Evolutionary conservation across 345 rosid genomes (phyloP).

Genomic region (Eucalyptus cloeziana): DNA sequence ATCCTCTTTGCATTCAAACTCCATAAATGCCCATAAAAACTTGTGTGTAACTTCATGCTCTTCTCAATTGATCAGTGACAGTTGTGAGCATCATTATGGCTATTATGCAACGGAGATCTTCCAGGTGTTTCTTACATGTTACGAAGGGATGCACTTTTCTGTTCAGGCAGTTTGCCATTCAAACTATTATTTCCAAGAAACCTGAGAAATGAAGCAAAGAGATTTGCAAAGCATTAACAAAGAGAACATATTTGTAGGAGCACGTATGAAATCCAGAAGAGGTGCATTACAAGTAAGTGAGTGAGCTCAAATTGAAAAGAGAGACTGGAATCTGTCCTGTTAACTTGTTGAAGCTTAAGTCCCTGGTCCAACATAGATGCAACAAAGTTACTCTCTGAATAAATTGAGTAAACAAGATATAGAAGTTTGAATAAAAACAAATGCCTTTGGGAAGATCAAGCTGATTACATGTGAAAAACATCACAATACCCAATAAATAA

Average conservation of each 20-base stretch:
- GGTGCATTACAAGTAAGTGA: conserved; percentile 38
- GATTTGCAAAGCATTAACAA: too few relatives aligned
- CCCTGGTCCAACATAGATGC: conserved; percentile 11
- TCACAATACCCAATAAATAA: neutral
- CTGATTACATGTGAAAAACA: neutral
- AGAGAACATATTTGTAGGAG: too few relatives aligned
- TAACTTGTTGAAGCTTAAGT: conserved; percentile 21
- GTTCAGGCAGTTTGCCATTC: conserved; percentile 41
- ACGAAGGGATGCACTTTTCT: conserved; percentile 23
- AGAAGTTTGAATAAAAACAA: neutral
- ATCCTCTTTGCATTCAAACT: too few relatives aligned
- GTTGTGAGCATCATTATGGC: neutral
- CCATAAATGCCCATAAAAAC: too few relatives aligned
- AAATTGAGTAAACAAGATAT: neutral
- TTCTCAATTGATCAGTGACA: neutral
- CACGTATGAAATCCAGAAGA: neutral
- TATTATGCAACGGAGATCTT: neutral
- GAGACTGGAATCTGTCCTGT: conserved; percentile 20
- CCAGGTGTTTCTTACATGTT: conserved; percentile 33
- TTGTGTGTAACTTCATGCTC: neutral
- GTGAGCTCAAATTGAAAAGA: conserved; percentile 28
- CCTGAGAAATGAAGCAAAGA: neutral
- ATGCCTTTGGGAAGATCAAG: neutral
- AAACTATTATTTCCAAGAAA: conserved; percentile 44
- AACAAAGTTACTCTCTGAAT: neutral